Base-by-base conservation (phyloP, 2,329 filamentous ascomycete genomes). In the Zymoseptoria tritici region DNA sequence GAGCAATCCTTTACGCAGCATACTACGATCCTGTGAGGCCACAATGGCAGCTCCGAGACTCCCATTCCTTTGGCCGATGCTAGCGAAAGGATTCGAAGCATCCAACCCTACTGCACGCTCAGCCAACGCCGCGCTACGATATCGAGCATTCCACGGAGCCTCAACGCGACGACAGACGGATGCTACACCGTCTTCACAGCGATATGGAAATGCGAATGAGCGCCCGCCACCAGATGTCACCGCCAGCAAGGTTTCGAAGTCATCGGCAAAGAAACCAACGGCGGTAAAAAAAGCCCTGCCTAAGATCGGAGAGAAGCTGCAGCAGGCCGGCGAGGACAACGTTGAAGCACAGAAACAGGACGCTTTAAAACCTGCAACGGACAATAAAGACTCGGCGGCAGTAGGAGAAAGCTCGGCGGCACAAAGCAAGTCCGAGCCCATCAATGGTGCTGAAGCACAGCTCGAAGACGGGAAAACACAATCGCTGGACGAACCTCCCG, bases 141-240 rank as follows among this genome's bases (percentile, higher is more conserved):
- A 66, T n/a, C 62, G 69, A 58, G 67, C 69, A 36, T 69, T 74
- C 31, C 68, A 74, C 53, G 66, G 74, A 31, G 70, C 72, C 11
- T 36, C 71, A 55, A 69, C 66, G 51, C 69, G 66, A 52, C 71
- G 66, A 67, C 71, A 67, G 61, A 72, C 58, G 61, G 67, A 66
- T 61, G 61, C 57, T 13, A 63, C 64, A 19, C 64, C 65, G 9
- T 26, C 49, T 16, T n/a, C 9, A 56, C 60, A 66, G 49, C 75
- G 78, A 49, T 80, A 80, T 70, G 79, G 79, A 24, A 76, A 74
- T 13, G 78, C 78, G 1, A 78, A 79, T 53, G 75, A 80, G 62
- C 36, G 36, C 2, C 78, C 78, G 3, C 72, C 74, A 6, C 72
- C 75, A 0, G 73, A 78, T 59, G 67, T 77, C 4, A 62, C 64